Evolutionary conservation across 2,329 filamentous ascomycete species (phyloP).

Genomic region (Harringtonia aguacate): DNA sequence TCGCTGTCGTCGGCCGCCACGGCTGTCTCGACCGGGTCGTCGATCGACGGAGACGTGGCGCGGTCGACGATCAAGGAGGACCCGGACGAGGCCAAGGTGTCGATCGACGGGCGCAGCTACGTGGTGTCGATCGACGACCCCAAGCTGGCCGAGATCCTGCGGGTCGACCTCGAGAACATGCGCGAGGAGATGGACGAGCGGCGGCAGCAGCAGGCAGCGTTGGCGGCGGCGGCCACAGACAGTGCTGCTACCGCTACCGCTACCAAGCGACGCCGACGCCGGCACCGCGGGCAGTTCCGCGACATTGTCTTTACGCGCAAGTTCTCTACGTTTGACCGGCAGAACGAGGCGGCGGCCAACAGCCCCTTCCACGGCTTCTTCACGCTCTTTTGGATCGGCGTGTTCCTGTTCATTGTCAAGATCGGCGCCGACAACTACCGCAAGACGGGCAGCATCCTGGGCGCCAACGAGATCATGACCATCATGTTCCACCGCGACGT

Average conservation of each 20-base stretch:
- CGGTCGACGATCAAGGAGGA: too few relatives aligned
- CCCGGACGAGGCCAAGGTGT: too few relatives aligned
- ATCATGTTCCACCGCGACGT: constrained; percentile 51
- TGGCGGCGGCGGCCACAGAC: neutral
- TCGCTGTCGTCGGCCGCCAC: constrained; percentile 1
- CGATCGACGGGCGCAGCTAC: constrained; percentile 10
- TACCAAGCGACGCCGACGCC: neutral
- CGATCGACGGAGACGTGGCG: neutral
- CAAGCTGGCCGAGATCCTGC: constrained; percentile 28
- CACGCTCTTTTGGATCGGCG: constrained; percentile 65
- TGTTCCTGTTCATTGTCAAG: constrained; percentile 55
- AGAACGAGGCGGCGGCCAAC: constrained; percentile 52
- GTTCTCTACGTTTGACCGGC: constrained; percentile 64
- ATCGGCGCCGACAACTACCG: constrained; percentile 59
- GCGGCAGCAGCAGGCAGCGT: neutral
- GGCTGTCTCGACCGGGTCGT: neutral
- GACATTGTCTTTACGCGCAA: constrained; percentile 61
- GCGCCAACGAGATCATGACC: constrained; percentile 60
- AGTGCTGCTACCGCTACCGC: neutral
- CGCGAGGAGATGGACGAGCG: constrained; percentile 13
- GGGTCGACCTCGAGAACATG: constrained; percentile 18
- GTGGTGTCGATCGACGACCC: constrained; percentile 22
- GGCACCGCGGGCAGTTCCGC: constrained; percentile 23
- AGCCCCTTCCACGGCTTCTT: constrained; percentile 73
- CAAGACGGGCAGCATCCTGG: constrained; percentile 56